Base-by-base conservation (phyloP, 139 green algal genomes). In the Ettlia oleoabundans region DNA sequence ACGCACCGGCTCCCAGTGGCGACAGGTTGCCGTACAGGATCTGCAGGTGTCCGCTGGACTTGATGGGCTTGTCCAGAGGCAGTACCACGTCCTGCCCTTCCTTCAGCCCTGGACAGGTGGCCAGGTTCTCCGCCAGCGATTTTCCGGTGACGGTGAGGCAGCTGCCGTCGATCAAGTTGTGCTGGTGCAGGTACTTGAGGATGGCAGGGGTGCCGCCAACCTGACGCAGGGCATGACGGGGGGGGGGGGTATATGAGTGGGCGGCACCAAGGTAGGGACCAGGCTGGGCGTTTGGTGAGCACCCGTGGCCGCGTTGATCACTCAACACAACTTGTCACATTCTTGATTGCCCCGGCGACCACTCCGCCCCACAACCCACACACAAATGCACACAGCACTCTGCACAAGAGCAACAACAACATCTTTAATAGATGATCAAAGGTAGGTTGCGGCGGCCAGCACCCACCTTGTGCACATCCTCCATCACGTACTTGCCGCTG, bases 11-110 rank as follows among this genome's bases (percentile, higher is more conserved):
- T 37, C 97, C 97, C 80, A 96, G 93, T 19, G 94, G 94, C 0
- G 95, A 93, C 30, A 99, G 80, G 90, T 99, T 98, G 78, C 97
- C 97, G 85, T 99, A 99, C 74, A 99, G 83, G 75, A 97, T 97
- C 90, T 98, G 93, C 18, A 91, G 67, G 88, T 90, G 90, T 43
- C 86, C 88, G 35, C 55, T 79, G 4, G 68, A 3, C 90, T 99
- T 99, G 89, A 99, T 98, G 78, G 96, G 95, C 28, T 78, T 85
- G 30, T 96, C 90, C n/a, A 96, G 32, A 15, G 94, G 92, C 71
- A 95, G 72, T 80, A 99, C 96, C 64, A 83, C 78, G 52, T 86
- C 61, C 89, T 99, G 96, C 1, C 94, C 94, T n/a, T 89, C 89
- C 35, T 84, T 92, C 40, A 99, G 91, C 75, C 91, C 89, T n/a